These are phyloP conservation scores for Naganishia kalamii DNA, from an alignment of 768 basidiomycete species.

Conservation along the genomic window DNA sequence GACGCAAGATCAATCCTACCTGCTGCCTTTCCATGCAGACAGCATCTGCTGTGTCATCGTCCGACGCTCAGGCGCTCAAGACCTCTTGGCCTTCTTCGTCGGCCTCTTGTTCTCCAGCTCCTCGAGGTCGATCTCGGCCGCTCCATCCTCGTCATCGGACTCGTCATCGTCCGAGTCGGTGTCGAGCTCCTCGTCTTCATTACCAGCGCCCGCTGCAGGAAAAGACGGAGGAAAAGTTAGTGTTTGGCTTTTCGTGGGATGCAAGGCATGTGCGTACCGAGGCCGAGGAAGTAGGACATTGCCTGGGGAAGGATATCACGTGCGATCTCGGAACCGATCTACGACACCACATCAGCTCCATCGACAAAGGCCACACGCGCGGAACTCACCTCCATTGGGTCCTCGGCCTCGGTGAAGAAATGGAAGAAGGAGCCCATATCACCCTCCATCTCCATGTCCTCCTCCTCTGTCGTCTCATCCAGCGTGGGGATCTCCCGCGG, in stretches of 20 bases:
- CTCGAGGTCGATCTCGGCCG: constrained; percentile 14
- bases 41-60: too few species aligned
- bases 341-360: background rate
- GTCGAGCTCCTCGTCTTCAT: background rate
- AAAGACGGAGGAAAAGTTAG: background rate
- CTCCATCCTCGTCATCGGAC: background rate
- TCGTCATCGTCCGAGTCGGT: background rate
- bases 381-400: constrained; percentile 31
- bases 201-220: constrained; percentile 5
- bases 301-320: constrained; percentile 36
- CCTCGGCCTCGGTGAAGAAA: constrained; percentile 34
- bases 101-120: constrained; percentile 13
- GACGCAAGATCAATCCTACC: too few species aligned
- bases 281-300: constrained; percentile 39
- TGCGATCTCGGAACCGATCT: constrained; percentile 34
- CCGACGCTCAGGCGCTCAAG: too few species aligned
- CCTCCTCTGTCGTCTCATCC: background rate
- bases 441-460: constrained; percentile 29
- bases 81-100: constrained; percentile 8
- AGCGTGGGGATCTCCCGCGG: constrained; percentile 28
- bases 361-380: background rate
- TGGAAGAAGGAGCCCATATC: constrained; percentile 45
- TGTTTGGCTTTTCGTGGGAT: background rate
- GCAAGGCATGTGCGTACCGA: constrained; percentile 7
- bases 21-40: too few species aligned